These are phyloP conservation scores for Delphinella strobiligena DNA, from an alignment of 2,329 filamentous ascomycete genomes.

Conservation along the genomic window DNA sequence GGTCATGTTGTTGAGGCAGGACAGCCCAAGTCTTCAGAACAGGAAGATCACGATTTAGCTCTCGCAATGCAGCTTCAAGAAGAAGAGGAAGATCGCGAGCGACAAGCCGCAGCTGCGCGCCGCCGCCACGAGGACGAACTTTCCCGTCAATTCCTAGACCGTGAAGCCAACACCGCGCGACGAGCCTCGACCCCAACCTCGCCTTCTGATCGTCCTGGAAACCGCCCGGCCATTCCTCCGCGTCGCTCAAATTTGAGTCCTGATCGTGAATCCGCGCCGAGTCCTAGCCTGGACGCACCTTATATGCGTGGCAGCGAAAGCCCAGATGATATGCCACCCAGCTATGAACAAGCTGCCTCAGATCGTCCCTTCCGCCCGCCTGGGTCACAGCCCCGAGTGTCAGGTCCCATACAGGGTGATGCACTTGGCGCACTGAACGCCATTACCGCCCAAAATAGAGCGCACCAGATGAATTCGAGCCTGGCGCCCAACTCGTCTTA, in stretches of 20 bases:
- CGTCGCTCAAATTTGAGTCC: constrained; percentile 18
- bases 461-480: constrained; percentile 9
- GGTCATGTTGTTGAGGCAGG: not conserved
- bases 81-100: constrained; percentile 73
- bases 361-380: constrained; percentile 38
- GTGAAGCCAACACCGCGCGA: constrained; percentile 17
- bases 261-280: constrained; percentile 6
- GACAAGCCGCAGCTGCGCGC: constrained; percentile 39
- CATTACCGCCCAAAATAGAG: constrained; percentile 18
- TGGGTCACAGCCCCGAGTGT: constrained; percentile 14
- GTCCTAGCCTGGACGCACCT: constrained; percentile 8
- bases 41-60: constrained; percentile 75
- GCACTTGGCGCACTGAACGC: constrained; percentile 22
- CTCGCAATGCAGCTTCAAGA: constrained; percentile 88
- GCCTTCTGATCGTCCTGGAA: constrained; percentile 9
- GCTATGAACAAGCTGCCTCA: constrained; percentile 52
- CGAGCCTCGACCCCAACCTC: not conserved
- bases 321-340: constrained; percentile 40
- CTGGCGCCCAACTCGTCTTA: not conserved
- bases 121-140: constrained; percentile 41
- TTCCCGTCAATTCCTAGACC: constrained; percentile 57
- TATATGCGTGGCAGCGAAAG: constrained; percentile 2
- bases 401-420: constrained; percentile 17
- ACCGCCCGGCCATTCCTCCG: constrained; percentile 17
- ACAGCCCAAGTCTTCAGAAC: constrained; percentile 43